These are phyloP conservation scores for Solanum sitiens DNA, from an alignment of 257 asterid species.

Conservation along the genomic window DNA sequence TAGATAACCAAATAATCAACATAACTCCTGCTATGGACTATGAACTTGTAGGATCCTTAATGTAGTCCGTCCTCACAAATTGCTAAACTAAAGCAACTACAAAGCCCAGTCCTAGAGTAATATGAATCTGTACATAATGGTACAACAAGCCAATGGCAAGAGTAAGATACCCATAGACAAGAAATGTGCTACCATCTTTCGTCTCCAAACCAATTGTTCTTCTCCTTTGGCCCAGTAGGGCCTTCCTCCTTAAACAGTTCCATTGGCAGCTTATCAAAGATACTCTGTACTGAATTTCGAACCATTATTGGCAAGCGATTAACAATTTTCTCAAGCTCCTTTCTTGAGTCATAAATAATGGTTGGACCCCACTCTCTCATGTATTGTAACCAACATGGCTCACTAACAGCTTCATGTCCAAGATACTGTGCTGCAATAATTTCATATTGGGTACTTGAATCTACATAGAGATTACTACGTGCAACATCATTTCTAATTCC, in stretches of 20 bases:
- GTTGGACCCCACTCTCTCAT: constrained; percentile 95
- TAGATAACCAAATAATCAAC: neutral
- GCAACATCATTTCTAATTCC: constrained; percentile 83
- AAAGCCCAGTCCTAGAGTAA: neutral
- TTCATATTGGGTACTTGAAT: constrained; percentile 68
- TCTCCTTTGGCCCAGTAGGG: constrained; percentile 96
- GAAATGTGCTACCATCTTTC: constrained; percentile 54
- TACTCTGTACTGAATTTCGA: constrained; percentile 26
- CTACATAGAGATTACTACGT: constrained; percentile 31
- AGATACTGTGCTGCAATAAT: constrained; percentile 83
- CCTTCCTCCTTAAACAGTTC: constrained; percentile 89
- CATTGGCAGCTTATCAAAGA: constrained; percentile 50
- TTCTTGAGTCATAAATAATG: constrained; percentile 55
- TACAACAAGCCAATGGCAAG: neutral
- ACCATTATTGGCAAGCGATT: constrained; percentile 40
- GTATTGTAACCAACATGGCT: constrained; percentile 72
- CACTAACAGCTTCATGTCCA: constrained; percentile 45
- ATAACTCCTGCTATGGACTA: neutral
- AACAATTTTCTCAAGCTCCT: constrained; percentile 46
- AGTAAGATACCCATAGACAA: neutral
- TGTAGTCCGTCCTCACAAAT: neutral
- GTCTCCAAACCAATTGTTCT: constrained; percentile 93
- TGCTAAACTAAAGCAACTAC: neutral
- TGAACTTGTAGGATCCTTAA: neutral
- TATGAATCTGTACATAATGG: neutral